Base-by-base conservation (phyloP, 202 grass and related monocot genomes). In the Panicum hallii region DNA sequence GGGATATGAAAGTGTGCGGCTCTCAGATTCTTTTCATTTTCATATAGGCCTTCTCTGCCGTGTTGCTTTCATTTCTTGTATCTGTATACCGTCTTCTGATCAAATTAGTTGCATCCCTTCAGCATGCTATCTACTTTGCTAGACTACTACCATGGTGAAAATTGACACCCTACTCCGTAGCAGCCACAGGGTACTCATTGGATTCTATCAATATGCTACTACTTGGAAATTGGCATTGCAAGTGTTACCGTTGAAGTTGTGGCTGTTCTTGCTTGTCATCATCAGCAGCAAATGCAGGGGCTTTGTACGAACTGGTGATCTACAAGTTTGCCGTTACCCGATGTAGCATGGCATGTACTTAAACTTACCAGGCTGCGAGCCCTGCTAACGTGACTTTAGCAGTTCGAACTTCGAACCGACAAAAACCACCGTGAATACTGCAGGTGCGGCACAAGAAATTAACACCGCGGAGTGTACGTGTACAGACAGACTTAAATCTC, bases 1-100 rank as follows among this genome's bases (percentile, higher is more conserved):
- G 77, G 19, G 55, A 58, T 81, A 67, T 72, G 80, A 17, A 65
- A 81, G 34, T 54, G 75, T 74, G 60, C 1, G 75, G 75, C 45
- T 74, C 20, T 62, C 67, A 60, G 5, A 42, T 73, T 79, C 1
- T 36, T 70, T 82, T 68, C 56, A 20, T 36, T 70, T 82, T 68
- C 56, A 20, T 60, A 61, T 67, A 76, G 62, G 62, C 53, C 1
- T 75, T 84, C 4, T 40, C 42, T 52, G 15, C 40, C 12, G n/a
- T 44, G 50, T 72, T 63, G 32, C 28, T 19, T 82, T 55, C 69
- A 63, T 32, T 50, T 73, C 15, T 64, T 63, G 23, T 52, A 74
- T 20, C 7, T 57, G 55, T 82, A 44, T 56, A n/a, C 15, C 82
- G 11, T 11, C 10, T 84, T 41, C n/a, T 44, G 30, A 67, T 42